Base-by-base conservation (phyloP, 148 eudicot genomes). In the Arbutus unedo region DNA sequence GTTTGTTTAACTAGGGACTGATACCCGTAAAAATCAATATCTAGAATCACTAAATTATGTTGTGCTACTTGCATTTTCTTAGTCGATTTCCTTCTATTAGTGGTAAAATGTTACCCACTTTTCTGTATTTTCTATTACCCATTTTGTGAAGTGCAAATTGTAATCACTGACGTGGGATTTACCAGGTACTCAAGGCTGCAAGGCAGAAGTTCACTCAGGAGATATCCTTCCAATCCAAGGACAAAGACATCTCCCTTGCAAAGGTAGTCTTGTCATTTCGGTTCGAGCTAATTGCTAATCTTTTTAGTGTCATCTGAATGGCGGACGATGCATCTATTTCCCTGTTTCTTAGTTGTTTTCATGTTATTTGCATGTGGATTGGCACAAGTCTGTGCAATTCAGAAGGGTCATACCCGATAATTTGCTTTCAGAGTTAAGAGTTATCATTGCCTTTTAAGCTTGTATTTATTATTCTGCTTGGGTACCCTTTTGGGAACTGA, bases 241-340 rank as follows among this genome's bases (percentile, higher is more conserved):
- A 95, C 88, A 92, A 93, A 86, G 93, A 93, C 83, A 91, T 95
- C 89, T 95, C 98, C 86, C 93, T 93, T 88, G 96, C 94, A 43
- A 93, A 93, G 97, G 98, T 94, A 91, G 87, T 81, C 45, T 48
- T 68, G 14, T 21, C 50, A 11, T 38, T 56, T 16, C 2, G 4
- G 23, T 81, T 74, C 15, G 15, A 15, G 66, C 55, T 82, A 83
- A 86, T 85, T 80, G 78, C 82, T 84, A 80, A 76, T 79, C 86
- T 83, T 78, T 82, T 88, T 84, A 86, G 76, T 83, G 84, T 85
- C 85, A 56, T 78, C 53, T 84, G 84, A 86, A 88, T 83, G 81
- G 87, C 85, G 87, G 54, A 77, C 50, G 54, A 31, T 16, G 8
- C 47, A 5, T 18, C 3, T 48, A 50, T 47, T 13, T 51, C 16